Base-by-base conservation (phyloP, 164 flowering plant genomes). In the Hamamelis virginiana region DNA sequence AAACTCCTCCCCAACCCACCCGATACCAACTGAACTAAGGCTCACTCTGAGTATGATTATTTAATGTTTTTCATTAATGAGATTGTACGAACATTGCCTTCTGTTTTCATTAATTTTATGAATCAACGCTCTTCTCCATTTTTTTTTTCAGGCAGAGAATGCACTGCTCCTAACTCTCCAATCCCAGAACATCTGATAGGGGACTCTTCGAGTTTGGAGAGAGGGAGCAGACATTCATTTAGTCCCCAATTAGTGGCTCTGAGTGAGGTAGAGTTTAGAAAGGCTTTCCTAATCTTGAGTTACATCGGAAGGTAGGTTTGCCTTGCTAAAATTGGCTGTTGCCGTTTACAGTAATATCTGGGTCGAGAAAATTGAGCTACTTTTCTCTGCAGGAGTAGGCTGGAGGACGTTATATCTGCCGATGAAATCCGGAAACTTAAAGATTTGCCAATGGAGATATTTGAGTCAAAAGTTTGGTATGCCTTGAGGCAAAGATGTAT, bases 221-320 rank as follows among this genome's bases (percentile, higher is more conserved):
- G 12, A 43, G 33, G 25, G 4, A 13, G 22, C n/a, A 59, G 48
- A 11, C 66, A 43, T 19, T 38, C 23, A n/a, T 13, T 45, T 25
- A 72, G 69, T 58, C 66, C 81, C 1, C 80, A 80, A 12, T 27
- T 74, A 15, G 59, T 47, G 28, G 87, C 83, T 1, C 51, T 85
- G 73, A 83, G 76, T 1, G 84, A 86, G 41, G 79, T 89, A 10
- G 90, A 86, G 28, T 89, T 89, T 51, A 59, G 83, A 47, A 89
- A 85, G 67, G 72, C 75, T 0, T 89, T 89, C 66, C 67, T 89
- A 11, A 69, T 89, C 0, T 55, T 89, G 59, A 82, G 73, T 69
- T 89, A 86, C 63, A 56, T 73, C 48, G 89, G 87, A n/a, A 73
- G 65, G 93, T 89, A 79, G 68, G 80, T 65, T 59, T 15, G 13